Evolutionary conservation across 179 eudicot genomes (phyloP), one percentile per base, ranked within the genome.

Genomic region (Carnegiea gigantea): DNA sequence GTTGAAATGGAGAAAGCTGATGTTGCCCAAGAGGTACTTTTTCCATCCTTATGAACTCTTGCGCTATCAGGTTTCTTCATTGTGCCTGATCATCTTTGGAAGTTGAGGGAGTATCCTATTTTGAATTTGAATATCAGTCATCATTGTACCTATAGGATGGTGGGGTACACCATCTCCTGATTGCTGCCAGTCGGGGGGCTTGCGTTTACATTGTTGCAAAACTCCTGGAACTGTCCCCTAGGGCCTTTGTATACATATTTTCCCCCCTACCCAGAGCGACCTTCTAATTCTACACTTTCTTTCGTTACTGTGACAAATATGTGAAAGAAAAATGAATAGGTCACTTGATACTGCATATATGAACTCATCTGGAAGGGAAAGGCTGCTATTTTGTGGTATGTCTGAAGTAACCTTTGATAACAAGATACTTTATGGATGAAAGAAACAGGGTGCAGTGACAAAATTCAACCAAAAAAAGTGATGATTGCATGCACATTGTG

Each of bases 1-100:
- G 87, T 89, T 85, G 88, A 92, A 81, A 85, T 91, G 92, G 97
- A 94, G 80, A 92, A 94, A 86, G 87, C 88, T 75, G 99, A 96
- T 89, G 98, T 96, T 64, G 83, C 81, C 59, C 97, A 92, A 88
- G 97, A 96, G 96, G 96, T 92, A 72, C n/a, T 20, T 78, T 54
- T 38, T 49, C 77, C 36, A 30, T 78, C 68, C 24, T 4, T 73
- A 65, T 65, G 36, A 23, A 26, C 6, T 65, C 30, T 23, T 21
- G 21, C 33, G 1, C 36, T 26, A 12, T 65, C 36, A 65, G 11
- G 70, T 65, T 26, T 65, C 36, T 65, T 23, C 70, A 9, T 65
- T 65, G 30, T 65, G 70, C 21, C 57, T 51, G 17, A 24, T 65
- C 6, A 10, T 65, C 70, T 23, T 65, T 23, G 33, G 12, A 65